Conservation (phyloP, 805 yeast species). For the Suhomyces sp. region DNA sequence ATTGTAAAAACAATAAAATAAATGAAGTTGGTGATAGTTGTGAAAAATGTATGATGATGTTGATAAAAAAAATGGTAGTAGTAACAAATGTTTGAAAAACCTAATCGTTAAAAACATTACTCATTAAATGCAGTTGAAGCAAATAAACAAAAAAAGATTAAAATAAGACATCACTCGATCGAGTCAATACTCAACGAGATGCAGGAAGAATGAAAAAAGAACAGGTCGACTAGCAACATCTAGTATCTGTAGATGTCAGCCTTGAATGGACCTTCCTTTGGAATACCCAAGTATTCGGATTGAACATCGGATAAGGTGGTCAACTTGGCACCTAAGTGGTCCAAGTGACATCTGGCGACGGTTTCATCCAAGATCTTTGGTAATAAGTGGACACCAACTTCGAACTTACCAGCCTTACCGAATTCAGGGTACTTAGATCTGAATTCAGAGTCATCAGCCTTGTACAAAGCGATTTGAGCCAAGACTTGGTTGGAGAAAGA, state of each 20-base stretch:
- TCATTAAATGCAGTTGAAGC: slow-evolving; percentile 51
- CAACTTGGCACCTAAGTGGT: slow-evolving; percentile 88
- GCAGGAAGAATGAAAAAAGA: slow-evolving; percentile 4
- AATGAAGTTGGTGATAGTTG: slow-evolving; percentile 3
- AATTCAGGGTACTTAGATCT: slow-evolving; percentile 82
- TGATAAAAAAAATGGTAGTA: slow-evolving; percentile 6
- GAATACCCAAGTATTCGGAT: slow-evolving; percentile 92
- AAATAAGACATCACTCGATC: slow-evolving; percentile 5
- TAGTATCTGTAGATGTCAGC: slow-evolving; percentile 98
- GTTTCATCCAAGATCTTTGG: slow-evolving; percentile 99
- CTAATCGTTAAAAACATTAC: slow-evolving; percentile 15
- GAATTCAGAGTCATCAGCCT: slow-evolving; percentile 79
- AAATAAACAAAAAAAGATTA: slow-evolving; percentile 26
- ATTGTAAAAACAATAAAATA: slow-evolving; percentile 12
- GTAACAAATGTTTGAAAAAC: slow-evolving; percentile 2
- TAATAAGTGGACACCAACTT: slow-evolving; percentile 88
- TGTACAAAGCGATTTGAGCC: slow-evolving; percentile 97
- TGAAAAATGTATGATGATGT: slow-evolving; percentile 2
- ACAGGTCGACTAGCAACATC: slow-evolving; percentile 7
- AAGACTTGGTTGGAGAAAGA: slow-evolving; percentile 99
- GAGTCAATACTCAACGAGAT: not conserved
- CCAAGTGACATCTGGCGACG: slow-evolving; percentile 95
- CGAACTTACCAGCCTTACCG: slow-evolving; percentile 87
- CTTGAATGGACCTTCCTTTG: slow-evolving; percentile 95
- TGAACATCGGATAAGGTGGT: slow-evolving; percentile 74